phyloP scores from a whole-genome alignment of 805 yeast species.

The Teunomyces cretensis region DNA sequence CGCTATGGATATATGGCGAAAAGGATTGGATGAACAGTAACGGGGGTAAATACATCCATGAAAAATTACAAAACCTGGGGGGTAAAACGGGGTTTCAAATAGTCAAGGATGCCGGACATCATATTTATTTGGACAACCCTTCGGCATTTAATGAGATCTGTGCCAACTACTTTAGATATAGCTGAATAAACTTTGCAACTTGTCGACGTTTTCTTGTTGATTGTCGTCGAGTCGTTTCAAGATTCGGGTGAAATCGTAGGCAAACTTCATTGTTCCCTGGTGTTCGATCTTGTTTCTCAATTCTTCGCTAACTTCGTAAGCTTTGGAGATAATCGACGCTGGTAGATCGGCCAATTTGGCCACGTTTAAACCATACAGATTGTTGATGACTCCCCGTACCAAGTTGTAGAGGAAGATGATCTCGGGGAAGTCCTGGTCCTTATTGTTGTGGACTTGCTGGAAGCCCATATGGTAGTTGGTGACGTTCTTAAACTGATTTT shows the following conservation, averaged over 20 bases:
- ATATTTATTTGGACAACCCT: conserved; percentile 43
- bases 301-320: conserved; percentile 37
- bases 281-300: conserved; percentile 29
- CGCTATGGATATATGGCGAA: conserved; percentile 41
- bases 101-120: conserved; percentile 41
- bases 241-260: not conserved
- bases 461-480: conserved; percentile 74
- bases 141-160: conserved; percentile 25
- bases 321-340: conserved; percentile 42
- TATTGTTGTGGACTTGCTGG: conserved; percentile 32
- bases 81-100: conserved; percentile 19
- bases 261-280: conserved; percentile 1
- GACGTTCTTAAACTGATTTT: conserved; percentile 40
- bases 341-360: conserved; percentile 74
- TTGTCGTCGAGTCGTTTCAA: not conserved
- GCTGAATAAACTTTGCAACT: not conserved
- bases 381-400: conserved; percentile 40
- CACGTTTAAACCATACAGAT: conserved; percentile 83
- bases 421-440: conserved; percentile 33
- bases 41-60: conserved; percentile 36
- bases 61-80: conserved; percentile 19
- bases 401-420: conserved; percentile 39
- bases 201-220: not conserved
- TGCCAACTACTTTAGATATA: conserved; percentile 21
- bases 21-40: conserved; percentile 44